Evolutionary conservation across 2,329 filamentous ascomycete species (phyloP).

Genomic region (Aspergillus sp.): DNA sequence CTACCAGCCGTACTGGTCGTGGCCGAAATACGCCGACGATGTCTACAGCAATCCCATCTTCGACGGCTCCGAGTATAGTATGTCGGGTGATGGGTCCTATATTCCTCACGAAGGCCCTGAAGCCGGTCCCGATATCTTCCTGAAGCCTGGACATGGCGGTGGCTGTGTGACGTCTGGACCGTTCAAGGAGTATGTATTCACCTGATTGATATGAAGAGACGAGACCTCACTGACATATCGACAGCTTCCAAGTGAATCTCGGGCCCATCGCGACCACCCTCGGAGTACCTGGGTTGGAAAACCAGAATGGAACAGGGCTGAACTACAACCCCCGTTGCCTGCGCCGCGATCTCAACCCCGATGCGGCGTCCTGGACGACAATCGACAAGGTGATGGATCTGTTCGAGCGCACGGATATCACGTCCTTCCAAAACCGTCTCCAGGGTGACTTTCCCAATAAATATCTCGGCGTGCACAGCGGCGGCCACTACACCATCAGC

Average conservation of each 20-base stretch:
- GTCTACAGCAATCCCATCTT: conserved; percentile 32
- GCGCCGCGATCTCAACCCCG: conserved; percentile 25
- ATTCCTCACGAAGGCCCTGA: conserved; percentile 24
- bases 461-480: conserved; percentile 44
- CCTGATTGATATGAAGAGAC: no score
- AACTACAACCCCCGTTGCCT: conserved; percentile 35
- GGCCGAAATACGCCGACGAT: conserved; percentile 34
- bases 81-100: conserved; percentile 47
- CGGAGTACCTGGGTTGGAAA: conserved; percentile 12
- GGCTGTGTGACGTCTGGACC: conserved; percentile 19
- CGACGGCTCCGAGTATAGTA: conserved; percentile 40
- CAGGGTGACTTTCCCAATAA: conserved; percentile 32
- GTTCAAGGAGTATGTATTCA: conserved; percentile 16
- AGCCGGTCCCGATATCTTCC: conserved; percentile 21
- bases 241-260: conserved; percentile 30
- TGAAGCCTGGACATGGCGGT: conserved; percentile 35
- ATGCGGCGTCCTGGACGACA: conserved; percentile 20
- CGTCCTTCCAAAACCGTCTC: conserved; percentile 20
- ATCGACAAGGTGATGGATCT: conserved; percentile 18
- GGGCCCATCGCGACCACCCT: conserved; percentile 26
- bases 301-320: conserved; percentile 20
- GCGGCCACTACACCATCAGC: conserved; percentile 47
- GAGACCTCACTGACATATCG: background rate
- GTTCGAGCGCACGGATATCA: conserved; percentile 25
- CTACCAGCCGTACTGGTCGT: conserved; percentile 40